phyloP scores from a whole-genome alignment of 2,329 filamentous ascomycete species.

The Blastomyces emzantsi region DNA sequence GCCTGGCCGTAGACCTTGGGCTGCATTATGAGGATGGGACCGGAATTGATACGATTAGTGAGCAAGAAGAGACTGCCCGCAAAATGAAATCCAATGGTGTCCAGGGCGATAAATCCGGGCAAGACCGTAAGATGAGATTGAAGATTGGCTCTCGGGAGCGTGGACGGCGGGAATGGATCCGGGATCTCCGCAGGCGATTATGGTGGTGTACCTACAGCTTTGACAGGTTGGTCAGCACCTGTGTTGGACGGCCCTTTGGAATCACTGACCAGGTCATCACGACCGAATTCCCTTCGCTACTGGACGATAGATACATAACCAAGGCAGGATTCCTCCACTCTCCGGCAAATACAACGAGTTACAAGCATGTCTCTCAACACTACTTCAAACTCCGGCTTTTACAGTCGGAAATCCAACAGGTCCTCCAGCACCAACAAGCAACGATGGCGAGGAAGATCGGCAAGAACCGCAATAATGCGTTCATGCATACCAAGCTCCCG shows the following conservation, averaged over 20 bases:
- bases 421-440: conserved; percentile 84
- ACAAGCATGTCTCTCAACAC: conserved; percentile 84
- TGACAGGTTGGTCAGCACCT: conserved; percentile 88
- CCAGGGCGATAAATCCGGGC: conserved; percentile 8
- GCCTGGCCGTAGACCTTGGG: conserved; percentile 82
- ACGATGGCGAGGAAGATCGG: conserved; percentile 62
- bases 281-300: conserved; percentile 80
- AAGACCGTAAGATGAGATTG: conserved; percentile 17
- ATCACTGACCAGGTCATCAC: conserved; percentile 96
- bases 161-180: conserved; percentile 67
- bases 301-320: conserved; percentile 85
- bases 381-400: conserved; percentile 82
- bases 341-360: conserved; percentile 57
- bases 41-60: conserved; percentile 45
- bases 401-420: conserved; percentile 91
- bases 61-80: conserved; percentile 26
- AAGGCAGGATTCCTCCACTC: conserved; percentile 61
- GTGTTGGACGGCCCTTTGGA: conserved; percentile 85
- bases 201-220: conserved; percentile 98
- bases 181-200: conserved; percentile 74
- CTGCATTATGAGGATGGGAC: conserved; percentile 86
- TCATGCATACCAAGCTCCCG: conserved; percentile 67
- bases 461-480: conserved; percentile 55
- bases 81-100: conserved; percentile 12
- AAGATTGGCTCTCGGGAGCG: conserved; percentile 48